A percentile compares a stretch with the other conserved stretches of the same genome.
These are phyloP conservation scores for Calamus simplicifolius DNA, from an alignment of 176 grass and related monocot genomes.

Conservation along the genomic window DNA sequence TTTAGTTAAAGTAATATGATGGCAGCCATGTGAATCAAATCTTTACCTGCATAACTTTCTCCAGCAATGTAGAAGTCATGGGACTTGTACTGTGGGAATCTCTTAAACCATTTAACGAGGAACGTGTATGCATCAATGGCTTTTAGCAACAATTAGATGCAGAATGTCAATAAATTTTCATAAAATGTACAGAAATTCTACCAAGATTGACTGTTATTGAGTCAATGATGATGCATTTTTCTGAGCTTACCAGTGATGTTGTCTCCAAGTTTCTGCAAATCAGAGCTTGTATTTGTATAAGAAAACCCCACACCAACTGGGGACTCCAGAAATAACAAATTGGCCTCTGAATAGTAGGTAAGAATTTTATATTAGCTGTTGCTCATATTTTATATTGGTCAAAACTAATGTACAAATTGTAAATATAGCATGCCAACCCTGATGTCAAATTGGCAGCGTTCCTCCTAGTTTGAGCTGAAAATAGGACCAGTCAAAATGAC, in stretches of 20 bases:
- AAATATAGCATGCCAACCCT: too few relatives aligned
- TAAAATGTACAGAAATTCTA: too few relatives aligned
- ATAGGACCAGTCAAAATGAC: too few relatives aligned
- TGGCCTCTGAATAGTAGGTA: constrained; percentile 30
- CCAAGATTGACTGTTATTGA: too few relatives aligned
- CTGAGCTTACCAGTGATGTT: constrained; percentile 73
- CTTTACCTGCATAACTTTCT: constrained; percentile 53
- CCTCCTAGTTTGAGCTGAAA: too few relatives aligned
- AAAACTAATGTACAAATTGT: too few relatives aligned
- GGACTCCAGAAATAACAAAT: constrained; percentile 3
- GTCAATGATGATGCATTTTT: too few relatives aligned
- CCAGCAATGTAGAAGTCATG: constrained; percentile 57
- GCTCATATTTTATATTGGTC: too few relatives aligned
- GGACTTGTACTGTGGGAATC: constrained; percentile 36
- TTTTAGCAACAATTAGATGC: background rate
- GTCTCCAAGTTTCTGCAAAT: constrained; percentile 38
- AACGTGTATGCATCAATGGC: constrained; percentile 2
- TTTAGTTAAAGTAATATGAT: too few relatives aligned
- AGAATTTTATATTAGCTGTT: too few relatives aligned
- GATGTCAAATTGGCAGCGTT: too few relatives aligned
- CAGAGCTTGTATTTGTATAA: constrained; percentile 4
- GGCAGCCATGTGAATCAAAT: too few relatives aligned
- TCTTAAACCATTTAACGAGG: constrained; percentile 13
- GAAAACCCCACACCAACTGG: constrained; percentile 9
- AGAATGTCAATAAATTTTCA: background rate